Evolutionary conservation across 1,139 yeast species (phyloP).

Genomic region (Candida pseudoviswanathii): DNA sequence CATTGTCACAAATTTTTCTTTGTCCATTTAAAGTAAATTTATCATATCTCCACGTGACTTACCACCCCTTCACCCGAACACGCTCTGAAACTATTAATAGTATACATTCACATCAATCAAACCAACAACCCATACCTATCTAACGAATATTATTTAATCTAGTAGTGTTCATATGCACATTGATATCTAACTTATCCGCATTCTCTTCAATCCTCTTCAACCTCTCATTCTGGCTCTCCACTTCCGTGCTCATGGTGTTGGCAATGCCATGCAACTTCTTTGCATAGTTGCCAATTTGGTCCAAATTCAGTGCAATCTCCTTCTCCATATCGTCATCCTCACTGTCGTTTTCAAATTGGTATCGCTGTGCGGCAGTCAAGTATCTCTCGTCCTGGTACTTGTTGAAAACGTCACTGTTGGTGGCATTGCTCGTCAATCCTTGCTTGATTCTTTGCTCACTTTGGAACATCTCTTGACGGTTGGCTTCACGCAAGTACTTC

Average conservation of each 20-base stretch:
- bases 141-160: constrained; percentile 47
- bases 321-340: constrained; percentile 65
- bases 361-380: constrained; percentile 47
- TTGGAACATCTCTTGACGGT: constrained; percentile 46
- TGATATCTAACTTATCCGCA: constrained; percentile 57
- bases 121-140: not conserved
- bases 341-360: constrained; percentile 55
- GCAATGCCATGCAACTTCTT: constrained; percentile 48
- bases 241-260: constrained; percentile 49
- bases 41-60: no score
- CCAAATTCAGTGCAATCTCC: constrained; percentile 55
- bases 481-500: constrained; percentile 47
- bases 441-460: constrained; percentile 49
- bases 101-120: not conserved
- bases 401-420: constrained; percentile 42
- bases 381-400: constrained; percentile 54
- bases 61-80: no score
- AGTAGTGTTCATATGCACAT: constrained; percentile 52
- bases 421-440: constrained; percentile 43
- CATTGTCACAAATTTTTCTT: no score
- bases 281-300: constrained; percentile 51
- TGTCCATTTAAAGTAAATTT: no score
- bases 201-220: constrained; percentile 55
- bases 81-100: not conserved
- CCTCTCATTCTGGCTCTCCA: constrained; percentile 51